Base-by-base conservation (phyloP, 2,329 filamentous ascomycete genomes). In the Magnaporthiopsis incrustans region DNA sequence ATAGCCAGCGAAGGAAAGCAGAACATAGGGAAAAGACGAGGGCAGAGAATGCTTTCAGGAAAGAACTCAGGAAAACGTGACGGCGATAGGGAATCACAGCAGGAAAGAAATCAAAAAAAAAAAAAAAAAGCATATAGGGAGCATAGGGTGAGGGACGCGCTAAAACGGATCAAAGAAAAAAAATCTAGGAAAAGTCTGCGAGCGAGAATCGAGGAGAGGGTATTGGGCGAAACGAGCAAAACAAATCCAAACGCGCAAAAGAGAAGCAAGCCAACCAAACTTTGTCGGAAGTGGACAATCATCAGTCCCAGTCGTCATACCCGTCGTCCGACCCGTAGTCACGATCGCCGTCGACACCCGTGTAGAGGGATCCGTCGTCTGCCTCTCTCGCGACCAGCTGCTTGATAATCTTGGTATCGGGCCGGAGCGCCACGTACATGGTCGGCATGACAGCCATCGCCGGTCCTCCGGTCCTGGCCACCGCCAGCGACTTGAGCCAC, bases 401-500 rank as follows among this genome's bases (percentile, higher is more conserved):
- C 44, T 66, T 65, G 63, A 72, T 69, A 10, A 68, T 65, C 44
- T 69, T 71, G 32, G 61, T 72, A 65, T 81, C 77, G 0, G 78
- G 77, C 32, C 71, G 72, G 30, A 77, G 67, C 2, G 73, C 68
- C 0, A 71, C 74, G 63, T 76, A 78, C 69, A 78, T 73, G 22
- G 67, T 65, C 0, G 77, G 72, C 2, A 73, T 73, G 32, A 82
- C 71, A 0, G 75, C 61, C 0, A 77, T 70, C 0, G 70, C 68
- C 11, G 71, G 67, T 63, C 66, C 6, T 65, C 65, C 2, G 67
- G 64, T 8, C 26, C 50, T 10, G 18, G 14, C 27, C 58, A 56
- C 22, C 61, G 18, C 33, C 61, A 67, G 71, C 12, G 77, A 75
- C 68, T 85, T 85, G 65, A 85, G 74, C 44, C 71, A 71, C 10